phyloP scores from a whole-genome alignment of 2,329 filamentous ascomycete genomes.

The Purpureocillium lavendulum region DNA sequence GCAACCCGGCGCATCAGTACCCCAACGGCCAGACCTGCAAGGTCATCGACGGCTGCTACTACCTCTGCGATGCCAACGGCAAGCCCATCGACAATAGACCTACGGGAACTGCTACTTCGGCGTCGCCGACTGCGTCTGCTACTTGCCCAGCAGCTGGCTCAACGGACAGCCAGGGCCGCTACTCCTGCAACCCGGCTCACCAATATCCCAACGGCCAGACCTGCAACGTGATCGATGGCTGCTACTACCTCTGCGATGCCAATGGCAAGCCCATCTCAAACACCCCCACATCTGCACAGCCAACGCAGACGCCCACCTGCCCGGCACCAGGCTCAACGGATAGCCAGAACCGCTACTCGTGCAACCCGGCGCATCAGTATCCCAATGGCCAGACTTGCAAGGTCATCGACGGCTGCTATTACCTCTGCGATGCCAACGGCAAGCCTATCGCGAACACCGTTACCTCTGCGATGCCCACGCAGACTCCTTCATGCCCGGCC shows the following conservation, averaged over 20 bases:
- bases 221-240: conserved; percentile 9
- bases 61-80: conserved; percentile 4
- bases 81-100: conserved; percentile 1
- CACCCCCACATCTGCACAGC: neutral
- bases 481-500: neutral
- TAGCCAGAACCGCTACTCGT: conserved; percentile 10
- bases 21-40: conserved; percentile 11
- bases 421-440: conserved; percentile 4
- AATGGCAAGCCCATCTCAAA: conserved; percentile 2
- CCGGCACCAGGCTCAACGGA: conserved; percentile 6
- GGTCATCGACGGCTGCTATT: conserved; percentile 8
- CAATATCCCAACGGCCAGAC: conserved; percentile 11
- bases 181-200: conserved; percentile 13
- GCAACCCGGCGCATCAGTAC: conserved; percentile 13
- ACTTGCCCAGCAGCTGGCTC: conserved; percentile 3
- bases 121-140: too few relatives aligned
- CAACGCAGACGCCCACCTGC: neutral
- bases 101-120: neutral
- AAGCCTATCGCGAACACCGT: conserved; percentile 1
- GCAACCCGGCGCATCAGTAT: conserved; percentile 13
- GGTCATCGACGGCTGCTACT: conserved; percentile 8
- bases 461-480: too few relatives aligned
- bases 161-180: conserved; percentile 8
- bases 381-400: conserved; percentile 11
- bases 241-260: conserved; percentile 6